Conservation (phyloP, 805 yeast species). For the Phaffomyces opuntiae region DNA sequence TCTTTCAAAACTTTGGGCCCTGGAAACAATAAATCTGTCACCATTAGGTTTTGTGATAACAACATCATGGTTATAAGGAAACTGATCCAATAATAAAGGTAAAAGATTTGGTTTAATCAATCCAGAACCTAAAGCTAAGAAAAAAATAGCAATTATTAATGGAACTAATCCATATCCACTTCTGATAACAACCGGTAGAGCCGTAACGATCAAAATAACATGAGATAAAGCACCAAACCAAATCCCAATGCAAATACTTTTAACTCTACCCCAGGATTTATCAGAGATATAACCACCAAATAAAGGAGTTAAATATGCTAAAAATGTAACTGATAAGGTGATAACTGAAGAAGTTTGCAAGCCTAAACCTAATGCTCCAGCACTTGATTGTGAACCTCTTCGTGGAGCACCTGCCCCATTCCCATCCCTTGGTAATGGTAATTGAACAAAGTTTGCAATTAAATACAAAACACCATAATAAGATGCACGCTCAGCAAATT, state of each 20-base stretch:
- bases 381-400: slow-evolving; percentile 12
- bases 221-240: slow-evolving; percentile 54
- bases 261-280: slow-evolving; percentile 63
- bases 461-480: slow-evolving; percentile 73
- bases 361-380: slow-evolving; percentile 56
- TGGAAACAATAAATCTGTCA: slow-evolving; percentile 60
- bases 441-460: slow-evolving; percentile 72
- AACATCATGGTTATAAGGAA: slow-evolving; percentile 49
- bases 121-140: slow-evolving; percentile 72
- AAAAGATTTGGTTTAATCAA: slow-evolving; percentile 67
- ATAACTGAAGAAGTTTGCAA: slow-evolving; percentile 62
- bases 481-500: slow-evolving; percentile 75
- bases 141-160: slow-evolving; percentile 31
- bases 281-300: slow-evolving; percentile 71
- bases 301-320: slow-evolving; percentile 76
- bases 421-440: slow-evolving; percentile 31
- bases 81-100: slow-evolving; percentile 68
- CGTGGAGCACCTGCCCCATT: slow-evolving; percentile 26
- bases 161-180: slow-evolving; percentile 44
- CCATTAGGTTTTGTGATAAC: slow-evolving; percentile 53
- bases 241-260: slow-evolving; percentile 54
- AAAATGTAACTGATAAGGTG: slow-evolving; percentile 68
- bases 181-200: slow-evolving; percentile 49
- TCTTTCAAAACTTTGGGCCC: slow-evolving; percentile 60
- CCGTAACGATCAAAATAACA: slow-evolving; percentile 57